Evolutionary conservation across 805 yeast genomes (phyloP), one percentile per base, ranked within the genome.

Genomic region (Monosporozyma yasuniensis): DNA sequence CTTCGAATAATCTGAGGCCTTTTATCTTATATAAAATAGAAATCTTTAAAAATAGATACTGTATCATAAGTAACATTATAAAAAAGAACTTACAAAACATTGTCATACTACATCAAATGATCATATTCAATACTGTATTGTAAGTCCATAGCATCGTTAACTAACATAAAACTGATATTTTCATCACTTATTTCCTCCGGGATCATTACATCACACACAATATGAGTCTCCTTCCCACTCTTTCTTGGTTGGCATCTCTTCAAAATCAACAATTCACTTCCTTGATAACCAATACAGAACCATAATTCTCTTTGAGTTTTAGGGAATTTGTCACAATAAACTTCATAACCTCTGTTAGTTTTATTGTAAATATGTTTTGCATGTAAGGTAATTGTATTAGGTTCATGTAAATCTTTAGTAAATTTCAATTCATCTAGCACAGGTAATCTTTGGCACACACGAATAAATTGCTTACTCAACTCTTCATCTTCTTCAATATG

Each of bases 231-330:
- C 21, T 58, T 64, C 32, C 58, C 60, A 9, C 53, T 50, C 12
- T 64, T 58, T 46, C 64, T 72, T 2, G 93, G 93, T 23, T 85
- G 81, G 4, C 88, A 84, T 59, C 98, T 78, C 60, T 87, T 87
- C 43, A 91, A 69, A 41, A 83, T 72, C 37, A 76, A 66, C 25
- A 91, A 62, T 58, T 82, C 86, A 43, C 75, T 75, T 2, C 66
- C 70, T 6, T 69, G 66, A 25, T 68, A 67, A 53, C 81, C 79
- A 45, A 91, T 77, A 9, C 82, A 76, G 64, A 91, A 87, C 98
- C 99, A 93, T 0, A 95, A 80, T 63, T 93, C 98, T 60, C 88
- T 83, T 67, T 93, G 99, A 2, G 81, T 72, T 66, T 93, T 91
- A 43, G 96, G 95, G 69, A 87, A 93, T 57, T 78, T 79, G 2